Conservation (phyloP, 805 yeast genomes). For the Yamadazyma akitaensis region DNA sequence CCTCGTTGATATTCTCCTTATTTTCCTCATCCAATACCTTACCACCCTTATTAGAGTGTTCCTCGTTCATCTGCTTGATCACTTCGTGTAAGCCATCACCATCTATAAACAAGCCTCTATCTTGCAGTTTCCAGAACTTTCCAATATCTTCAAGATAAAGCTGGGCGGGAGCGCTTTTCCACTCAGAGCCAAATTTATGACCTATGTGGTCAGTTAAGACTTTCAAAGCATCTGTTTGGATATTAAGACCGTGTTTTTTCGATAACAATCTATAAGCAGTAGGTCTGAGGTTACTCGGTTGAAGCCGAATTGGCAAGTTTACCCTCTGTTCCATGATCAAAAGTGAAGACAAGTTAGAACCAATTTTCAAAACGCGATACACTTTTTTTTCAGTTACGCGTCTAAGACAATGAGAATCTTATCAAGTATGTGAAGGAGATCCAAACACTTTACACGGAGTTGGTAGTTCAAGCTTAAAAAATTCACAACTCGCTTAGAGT, state of each 20-base stretch:
- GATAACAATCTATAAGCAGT: slow-evolving; percentile 86
- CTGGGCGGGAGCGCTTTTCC: slow-evolving; percentile 71
- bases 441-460: slow-evolving; percentile 9
- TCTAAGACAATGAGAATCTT: slow-evolving; percentile 12
- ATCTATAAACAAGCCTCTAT: slow-evolving; percentile 80
- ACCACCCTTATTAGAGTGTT: slow-evolving; percentile 11
- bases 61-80: slow-evolving; percentile 49
- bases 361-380: slow-evolving; percentile 1
- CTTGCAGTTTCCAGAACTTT: slow-evolving; percentile 82
- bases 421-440: slow-evolving; percentile 10
- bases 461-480: slow-evolving; percentile 12
- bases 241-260: slow-evolving; percentile 86
- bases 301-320: slow-evolving; percentile 67
- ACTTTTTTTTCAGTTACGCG: slow-evolving; percentile 4
- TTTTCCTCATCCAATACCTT: slow-evolving; percentile 17
- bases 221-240: slow-evolving; percentile 79
- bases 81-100: slow-evolving; percentile 65
- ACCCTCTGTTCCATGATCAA: slow-evolving; percentile 15
- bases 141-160: slow-evolving; percentile 75
- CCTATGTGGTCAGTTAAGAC: slow-evolving; percentile 76
- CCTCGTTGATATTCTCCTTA: slow-evolving; percentile 22
- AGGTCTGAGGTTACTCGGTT: slow-evolving; percentile 83
- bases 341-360: neutral
- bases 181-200: slow-evolving; percentile 72
- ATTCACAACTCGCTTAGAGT: slow-evolving; percentile 1